Evolutionary conservation across 1,139 yeast species (phyloP).

Genomic region (Hemisphaericaspora lyxosophila): DNA sequence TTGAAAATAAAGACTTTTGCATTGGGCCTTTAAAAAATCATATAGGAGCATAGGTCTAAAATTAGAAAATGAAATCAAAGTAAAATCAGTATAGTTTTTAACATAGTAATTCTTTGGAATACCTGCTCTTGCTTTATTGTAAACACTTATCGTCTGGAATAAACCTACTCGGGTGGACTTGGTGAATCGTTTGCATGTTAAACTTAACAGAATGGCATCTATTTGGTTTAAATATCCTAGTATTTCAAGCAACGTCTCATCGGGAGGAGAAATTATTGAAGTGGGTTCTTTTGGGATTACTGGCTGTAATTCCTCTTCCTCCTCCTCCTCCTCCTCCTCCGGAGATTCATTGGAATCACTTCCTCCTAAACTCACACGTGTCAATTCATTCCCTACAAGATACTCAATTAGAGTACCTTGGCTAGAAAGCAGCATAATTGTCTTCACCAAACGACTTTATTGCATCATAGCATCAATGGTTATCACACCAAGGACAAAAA

Average conservation of each 20-base stretch:
- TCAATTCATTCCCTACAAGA: too few relatives aligned
- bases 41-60: background rate
- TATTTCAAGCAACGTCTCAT: background rate
- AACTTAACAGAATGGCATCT: background rate
- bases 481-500: too few relatives aligned
- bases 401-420: too few relatives aligned
- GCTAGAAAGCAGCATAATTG: too few relatives aligned
- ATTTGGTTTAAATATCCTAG: background rate
- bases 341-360: too few relatives aligned
- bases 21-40: background rate
- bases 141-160: background rate
- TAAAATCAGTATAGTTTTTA: background rate
- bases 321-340: too few relatives aligned
- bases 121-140: background rate
- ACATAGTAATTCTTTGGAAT: background rate
- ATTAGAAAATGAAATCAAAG: background rate
- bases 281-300: too few relatives aligned
- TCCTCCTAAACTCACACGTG: too few relatives aligned
- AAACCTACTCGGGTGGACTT: background rate
- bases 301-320: too few relatives aligned
- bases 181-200: background rate
- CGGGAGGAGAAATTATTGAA: background rate
- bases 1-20: background rate
- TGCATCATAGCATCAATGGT: too few relatives aligned
- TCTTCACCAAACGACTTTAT: too few relatives aligned